Evolutionary conservation across 176 grass and related monocot genomes (phyloP), one percentile per base, ranked within the genome.

Genomic region (Eleusine indica): DNA sequence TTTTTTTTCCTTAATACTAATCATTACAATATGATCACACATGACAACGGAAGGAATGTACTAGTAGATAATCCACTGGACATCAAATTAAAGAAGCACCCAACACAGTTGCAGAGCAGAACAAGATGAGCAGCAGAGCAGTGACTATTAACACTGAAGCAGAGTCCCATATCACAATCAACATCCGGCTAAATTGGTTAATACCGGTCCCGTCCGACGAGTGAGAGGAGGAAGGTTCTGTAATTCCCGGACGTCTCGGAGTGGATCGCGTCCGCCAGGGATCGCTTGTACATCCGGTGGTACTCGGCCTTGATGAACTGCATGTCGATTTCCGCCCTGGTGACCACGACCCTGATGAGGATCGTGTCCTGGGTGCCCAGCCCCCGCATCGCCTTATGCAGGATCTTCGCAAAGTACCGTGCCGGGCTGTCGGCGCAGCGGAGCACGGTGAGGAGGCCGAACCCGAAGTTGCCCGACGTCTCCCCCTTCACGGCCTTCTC

Each of bases 141-240:
- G 42, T 8, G 42, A 44, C 7, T 9, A 8, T 4, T 44, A 9
- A 44, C 42, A 9, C 9, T 44, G 42, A 44, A 44, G 42, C 16
- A 54, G 52, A 54, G 52, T 54, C 48, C 48, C 48, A 14, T 51
- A 10, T 13, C 51, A 53, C 17, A 13, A 53, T 17, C 51, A 57
- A 19, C 53, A 6, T 57, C 60, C 22, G n/a, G n/a, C 7, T 2
- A 60, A 21, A 9, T 9, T 5, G 19, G 5, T 6, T n/a, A 60
- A 60, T 60, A n/a, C 7, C 86, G 76, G 80, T 85, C 90, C 53
- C 79, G 49, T 21, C 93, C 91, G 52, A 96, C 58, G 61, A 96
- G 93, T 7, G 91, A 91, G 75, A 95, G 91, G 40, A 99, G 89
- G 92, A 99, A 96, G 3, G 91, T 99, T 14, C 96, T 93, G 73